These are phyloP conservation scores for Candida rishiriensis DNA, from an alignment of 805 yeast genomes.

Conservation along the genomic window DNA sequence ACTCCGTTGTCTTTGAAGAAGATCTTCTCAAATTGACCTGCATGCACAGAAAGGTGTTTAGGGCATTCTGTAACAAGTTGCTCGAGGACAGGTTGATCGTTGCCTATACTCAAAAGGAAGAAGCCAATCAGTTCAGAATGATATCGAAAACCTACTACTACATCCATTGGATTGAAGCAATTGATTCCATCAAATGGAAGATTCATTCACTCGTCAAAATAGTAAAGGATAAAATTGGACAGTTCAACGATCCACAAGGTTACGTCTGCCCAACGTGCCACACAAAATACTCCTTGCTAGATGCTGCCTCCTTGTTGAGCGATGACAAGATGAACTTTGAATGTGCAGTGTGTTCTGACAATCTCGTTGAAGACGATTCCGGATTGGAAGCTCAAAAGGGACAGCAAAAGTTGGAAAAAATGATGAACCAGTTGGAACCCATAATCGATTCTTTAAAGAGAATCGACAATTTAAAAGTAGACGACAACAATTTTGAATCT, in stretches of 20 bases:
- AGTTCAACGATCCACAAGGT: slow-evolving; percentile 88
- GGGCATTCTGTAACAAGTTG: slow-evolving; percentile 74
- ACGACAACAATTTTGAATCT: slow-evolving; percentile 86
- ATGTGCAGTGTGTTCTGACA: slow-evolving; percentile 79
- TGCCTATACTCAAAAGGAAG: slow-evolving; percentile 69
- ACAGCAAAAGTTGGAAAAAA: slow-evolving; percentile 73
- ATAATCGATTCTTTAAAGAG: slow-evolving; percentile 77
- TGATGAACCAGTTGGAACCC: slow-evolving; percentile 89
- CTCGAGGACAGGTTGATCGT: slow-evolving; percentile 79
- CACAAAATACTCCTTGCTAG: slow-evolving; percentile 76
- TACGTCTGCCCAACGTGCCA: slow-evolving; percentile 85
- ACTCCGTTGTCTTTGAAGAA: slow-evolving; percentile 88
- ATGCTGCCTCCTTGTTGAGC: slow-evolving; percentile 77
- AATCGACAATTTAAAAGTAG: slow-evolving; percentile 73
- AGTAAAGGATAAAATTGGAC: slow-evolving; percentile 77
- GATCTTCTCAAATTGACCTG: slow-evolving; percentile 79
- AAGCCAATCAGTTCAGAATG: slow-evolving; percentile 58
- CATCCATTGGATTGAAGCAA: slow-evolving; percentile 86
- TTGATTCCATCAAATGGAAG: slow-evolving; percentile 95
- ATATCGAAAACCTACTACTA: slow-evolving; percentile 74
- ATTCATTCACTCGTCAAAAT: slow-evolving; percentile 79
- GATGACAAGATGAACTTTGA: slow-evolving; percentile 77
- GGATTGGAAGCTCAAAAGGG: slow-evolving; percentile 75
- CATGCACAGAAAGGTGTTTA: slow-evolving; percentile 79
- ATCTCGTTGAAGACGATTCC: slow-evolving; percentile 82